Evolutionary conservation across 1,284 basidiomycete species (phyloP).

Genomic region (Rhodofomes roseus): DNA sequence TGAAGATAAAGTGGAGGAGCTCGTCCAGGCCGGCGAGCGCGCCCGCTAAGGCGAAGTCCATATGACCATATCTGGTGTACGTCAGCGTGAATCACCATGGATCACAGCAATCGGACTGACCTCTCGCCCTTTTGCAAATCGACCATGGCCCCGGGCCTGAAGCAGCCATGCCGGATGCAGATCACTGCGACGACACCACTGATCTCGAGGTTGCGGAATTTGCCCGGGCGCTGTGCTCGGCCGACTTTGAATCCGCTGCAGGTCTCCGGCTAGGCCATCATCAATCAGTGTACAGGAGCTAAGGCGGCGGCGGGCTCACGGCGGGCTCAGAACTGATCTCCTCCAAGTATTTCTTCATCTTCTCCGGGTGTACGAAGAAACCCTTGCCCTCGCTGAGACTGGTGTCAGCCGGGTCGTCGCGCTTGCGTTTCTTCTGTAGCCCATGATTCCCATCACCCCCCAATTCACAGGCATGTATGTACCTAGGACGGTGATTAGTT

Average conservation of each 20-base stretch:
- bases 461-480: background rate
- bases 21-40: background rate
- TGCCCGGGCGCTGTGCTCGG: background rate
- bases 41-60: background rate
- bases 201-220: constrained; percentile 7
- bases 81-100: background rate
- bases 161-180: background rate
- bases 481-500: background rate
- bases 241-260: background rate
- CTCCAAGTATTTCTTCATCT: background rate
- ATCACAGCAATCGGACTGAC: background rate
- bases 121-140: background rate
- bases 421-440: background rate
- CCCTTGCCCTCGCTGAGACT: background rate
- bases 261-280: background rate
- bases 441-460: background rate
- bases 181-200: constrained; percentile 12
- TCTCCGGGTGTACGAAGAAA: background rate
- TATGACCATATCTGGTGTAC: background rate
- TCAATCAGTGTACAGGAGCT: background rate
- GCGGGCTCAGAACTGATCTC: background rate
- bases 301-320: background rate
- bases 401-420: background rate
- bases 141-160: background rate
- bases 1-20: background rate